Evolutionary conservation across 176 grass and related monocot genomes (phyloP).

Genomic region (Oryza brachyantha): DNA sequence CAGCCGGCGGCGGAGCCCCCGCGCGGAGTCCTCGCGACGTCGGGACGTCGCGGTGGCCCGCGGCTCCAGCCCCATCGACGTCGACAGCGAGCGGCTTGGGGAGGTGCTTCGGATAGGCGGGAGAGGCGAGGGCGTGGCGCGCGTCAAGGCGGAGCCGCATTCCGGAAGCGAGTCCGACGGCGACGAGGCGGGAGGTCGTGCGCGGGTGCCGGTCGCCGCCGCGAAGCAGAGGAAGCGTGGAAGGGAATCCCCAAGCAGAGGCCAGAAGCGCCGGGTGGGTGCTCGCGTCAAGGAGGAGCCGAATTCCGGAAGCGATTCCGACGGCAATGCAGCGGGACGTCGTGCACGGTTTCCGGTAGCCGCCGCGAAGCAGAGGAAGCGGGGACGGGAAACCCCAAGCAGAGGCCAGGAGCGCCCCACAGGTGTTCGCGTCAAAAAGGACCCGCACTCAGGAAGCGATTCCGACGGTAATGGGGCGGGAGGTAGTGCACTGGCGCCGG

Average conservation of each 20-base stretch:
- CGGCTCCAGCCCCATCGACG: neutral
- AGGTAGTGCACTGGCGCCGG: neutral
- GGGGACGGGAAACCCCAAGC: too few species aligned
- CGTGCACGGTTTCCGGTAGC: neutral
- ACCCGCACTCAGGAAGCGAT: neutral
- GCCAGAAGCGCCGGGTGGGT: neutral
- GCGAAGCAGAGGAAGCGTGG: neutral
- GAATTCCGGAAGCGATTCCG: neutral
- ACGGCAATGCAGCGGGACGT: neutral
- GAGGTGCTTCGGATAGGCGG: neutral
- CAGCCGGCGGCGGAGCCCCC: neutral
- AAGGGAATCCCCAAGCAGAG: neutral
- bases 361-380: neutral
- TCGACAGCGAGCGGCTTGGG: neutral
- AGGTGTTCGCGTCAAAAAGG: neutral
- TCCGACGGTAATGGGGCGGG: too few species aligned
- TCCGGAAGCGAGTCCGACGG: neutral
- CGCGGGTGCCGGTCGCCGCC: neutral
- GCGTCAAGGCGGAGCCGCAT: neutral
- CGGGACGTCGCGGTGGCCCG: neutral
- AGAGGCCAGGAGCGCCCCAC: neutral
- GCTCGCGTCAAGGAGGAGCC: neutral
- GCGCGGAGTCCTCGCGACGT: neutral
- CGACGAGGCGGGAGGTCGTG: neutral
- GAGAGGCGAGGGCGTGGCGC: neutral